Conservation (phyloP, 495 filamentous ascomycete species). For the Penicillium dipodomyicola region DNA sequence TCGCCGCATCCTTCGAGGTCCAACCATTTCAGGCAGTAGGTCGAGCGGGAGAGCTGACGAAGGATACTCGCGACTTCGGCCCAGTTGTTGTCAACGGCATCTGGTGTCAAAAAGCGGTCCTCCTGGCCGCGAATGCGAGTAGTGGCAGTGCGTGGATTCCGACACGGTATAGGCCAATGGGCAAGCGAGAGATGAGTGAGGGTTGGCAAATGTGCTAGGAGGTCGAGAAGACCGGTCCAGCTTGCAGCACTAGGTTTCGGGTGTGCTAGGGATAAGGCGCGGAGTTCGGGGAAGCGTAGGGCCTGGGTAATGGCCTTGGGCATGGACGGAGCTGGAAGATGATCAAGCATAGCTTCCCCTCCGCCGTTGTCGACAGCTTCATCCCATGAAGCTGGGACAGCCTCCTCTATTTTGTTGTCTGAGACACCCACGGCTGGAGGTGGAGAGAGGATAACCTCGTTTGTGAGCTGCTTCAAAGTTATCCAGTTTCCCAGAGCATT, state of each 20-base stretch:
- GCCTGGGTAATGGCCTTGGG: slow-evolving; percentile 46
- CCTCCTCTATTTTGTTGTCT: slow-evolving; percentile 14
- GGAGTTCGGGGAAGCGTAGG: slow-evolving; percentile 47
- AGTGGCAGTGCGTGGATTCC: slow-evolving; percentile 59
- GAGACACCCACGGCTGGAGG: slow-evolving; percentile 13
- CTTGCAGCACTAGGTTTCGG: slow-evolving; percentile 44
- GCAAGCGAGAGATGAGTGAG: slow-evolving; percentile 78
- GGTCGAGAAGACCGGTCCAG: slow-evolving; percentile 64
- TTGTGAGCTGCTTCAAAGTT: slow-evolving; percentile 55
- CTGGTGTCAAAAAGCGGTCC: slow-evolving; percentile 40
- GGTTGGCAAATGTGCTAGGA: slow-evolving; percentile 59
- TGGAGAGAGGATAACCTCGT: slow-evolving; percentile 46
- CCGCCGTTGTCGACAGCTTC: slow-evolving; percentile 25
- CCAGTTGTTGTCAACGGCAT: slow-evolving; percentile 59
- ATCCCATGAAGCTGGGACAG: slow-evolving; percentile 41
- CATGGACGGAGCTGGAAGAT: slow-evolving; percentile 23
- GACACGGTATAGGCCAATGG: slow-evolving; percentile 71
- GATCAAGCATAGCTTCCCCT: slow-evolving; percentile 27
- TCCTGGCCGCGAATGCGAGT: slow-evolving; percentile 38
- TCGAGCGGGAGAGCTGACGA: slow-evolving; percentile 60
- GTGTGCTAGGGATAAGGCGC: slow-evolving; percentile 52
- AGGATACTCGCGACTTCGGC: slow-evolving; percentile 67
- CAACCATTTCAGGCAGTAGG: slow-evolving; percentile 73
- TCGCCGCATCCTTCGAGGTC: slow-evolving; percentile 74
- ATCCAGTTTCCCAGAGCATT: slow-evolving; percentile 58